phyloP scores from a whole-genome alignment of 768 basidiomycete genomes.

The Punctularia strigosozonata region DNA sequence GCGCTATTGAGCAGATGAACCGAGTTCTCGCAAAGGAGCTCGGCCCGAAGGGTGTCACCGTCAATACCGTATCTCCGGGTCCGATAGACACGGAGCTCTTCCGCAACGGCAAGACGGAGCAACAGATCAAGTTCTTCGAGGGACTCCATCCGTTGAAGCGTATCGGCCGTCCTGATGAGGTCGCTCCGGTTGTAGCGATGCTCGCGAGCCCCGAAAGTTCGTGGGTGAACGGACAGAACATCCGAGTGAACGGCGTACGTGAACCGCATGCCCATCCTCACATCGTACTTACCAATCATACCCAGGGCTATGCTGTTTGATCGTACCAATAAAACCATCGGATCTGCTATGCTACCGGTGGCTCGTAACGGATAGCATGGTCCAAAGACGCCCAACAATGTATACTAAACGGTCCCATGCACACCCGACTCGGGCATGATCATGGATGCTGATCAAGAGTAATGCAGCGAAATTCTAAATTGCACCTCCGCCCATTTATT shows the following conservation, averaged over 20 bases:
- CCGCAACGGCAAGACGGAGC: slow-evolving; percentile 38
- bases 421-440: too few relatives aligned
- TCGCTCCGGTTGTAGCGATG: slow-evolving; percentile 41
- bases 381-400: too few relatives aligned
- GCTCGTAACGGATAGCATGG: too few relatives aligned
- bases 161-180: slow-evolving; percentile 38
- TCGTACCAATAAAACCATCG: too few relatives aligned
- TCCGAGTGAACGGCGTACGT: slow-evolving; percentile 47
- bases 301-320: too few relatives aligned
- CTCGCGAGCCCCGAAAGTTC: slow-evolving; percentile 37
- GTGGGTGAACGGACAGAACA: slow-evolving; percentile 48
- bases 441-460: too few relatives aligned
- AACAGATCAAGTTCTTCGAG: slow-evolving; percentile 32
- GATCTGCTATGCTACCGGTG: too few relatives aligned
- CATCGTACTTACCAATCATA: slow-evolving; percentile 10
- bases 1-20: slow-evolving; percentile 46
- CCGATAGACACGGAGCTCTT: slow-evolving; percentile 46
- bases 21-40: slow-evolving; percentile 49
- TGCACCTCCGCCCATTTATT: too few relatives aligned
- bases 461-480: too few relatives aligned
- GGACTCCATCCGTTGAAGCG: slow-evolving; percentile 34
- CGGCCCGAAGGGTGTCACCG: slow-evolving; percentile 39
- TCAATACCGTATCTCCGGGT: slow-evolving; percentile 45
- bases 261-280: background rate
- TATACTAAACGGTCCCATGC: too few relatives aligned